Evolutionary conservation across 2,329 filamentous ascomycete species (phyloP).

Genomic region (Lojkania enalia): DNA sequence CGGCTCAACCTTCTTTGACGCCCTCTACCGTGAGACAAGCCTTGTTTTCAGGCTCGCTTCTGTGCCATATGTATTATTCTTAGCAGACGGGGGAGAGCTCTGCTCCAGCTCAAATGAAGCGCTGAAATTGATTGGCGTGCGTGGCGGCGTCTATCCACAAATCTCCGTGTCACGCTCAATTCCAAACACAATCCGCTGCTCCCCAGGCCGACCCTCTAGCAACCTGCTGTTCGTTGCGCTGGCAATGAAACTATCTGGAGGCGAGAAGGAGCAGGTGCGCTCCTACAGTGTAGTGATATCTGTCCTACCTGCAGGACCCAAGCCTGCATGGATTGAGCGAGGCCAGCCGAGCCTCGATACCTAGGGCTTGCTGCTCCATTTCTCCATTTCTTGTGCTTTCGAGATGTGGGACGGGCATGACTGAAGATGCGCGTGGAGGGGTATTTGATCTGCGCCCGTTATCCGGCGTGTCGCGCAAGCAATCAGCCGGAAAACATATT

Average conservation of each 20-base stretch:
- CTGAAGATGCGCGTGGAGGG: constrained; percentile 24
- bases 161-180: constrained; percentile 37
- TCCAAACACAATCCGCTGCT: constrained; percentile 23
- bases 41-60: constrained; percentile 21
- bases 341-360: constrained; percentile 29
- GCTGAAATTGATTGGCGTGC: constrained; percentile 34
- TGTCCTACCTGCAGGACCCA: constrained; percentile 6
- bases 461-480: constrained; percentile 35
- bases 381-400: constrained; percentile 20
- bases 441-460: constrained; percentile 26
- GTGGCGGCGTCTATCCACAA: constrained; percentile 40
- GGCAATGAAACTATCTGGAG: neutral
- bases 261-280: neutral
- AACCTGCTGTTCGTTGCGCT: neutral
- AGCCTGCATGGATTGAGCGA: constrained; percentile 35
- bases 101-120: constrained; percentile 29
- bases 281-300: neutral
- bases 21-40: constrained; percentile 9
- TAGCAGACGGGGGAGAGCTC: constrained; percentile 17
- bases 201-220: neutral
- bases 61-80: constrained; percentile 18
- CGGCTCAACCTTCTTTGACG: constrained; percentile 16
- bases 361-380: constrained; percentile 37
- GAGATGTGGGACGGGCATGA: constrained; percentile 27
- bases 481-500: constrained; percentile 18